Conservation (phyloP, 805 yeast species). For the Grigorovia transvaalensis region DNA sequence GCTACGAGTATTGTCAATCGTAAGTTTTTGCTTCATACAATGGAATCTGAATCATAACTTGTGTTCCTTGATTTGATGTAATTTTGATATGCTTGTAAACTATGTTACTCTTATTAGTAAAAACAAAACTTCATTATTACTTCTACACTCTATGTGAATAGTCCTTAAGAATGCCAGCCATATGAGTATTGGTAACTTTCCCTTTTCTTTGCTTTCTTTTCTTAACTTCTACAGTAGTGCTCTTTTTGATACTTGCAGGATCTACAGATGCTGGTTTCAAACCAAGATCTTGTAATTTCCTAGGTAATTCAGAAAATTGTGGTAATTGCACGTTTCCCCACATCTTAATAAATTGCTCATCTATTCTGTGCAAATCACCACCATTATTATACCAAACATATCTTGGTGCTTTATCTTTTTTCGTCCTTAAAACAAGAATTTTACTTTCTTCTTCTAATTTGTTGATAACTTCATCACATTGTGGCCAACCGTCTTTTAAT, state of each 20-base stretch:
- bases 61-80: no score
- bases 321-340: conserved; percentile 81
- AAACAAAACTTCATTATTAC: background rate
- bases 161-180: conserved; percentile 91
- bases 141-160: conserved; percentile 36
- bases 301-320: conserved; percentile 68
- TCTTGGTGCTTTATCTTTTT: conserved; percentile 89
- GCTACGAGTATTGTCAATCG: no score
- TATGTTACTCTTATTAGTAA: background rate
- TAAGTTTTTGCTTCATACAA: no score
- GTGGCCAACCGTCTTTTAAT: conserved; percentile 77
- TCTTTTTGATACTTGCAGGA: conserved; percentile 79
- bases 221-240: conserved; percentile 52
- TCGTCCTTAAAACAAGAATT: conserved; percentile 75
- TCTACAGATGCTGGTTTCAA: conserved; percentile 96
- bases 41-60: no score
- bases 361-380: conserved; percentile 53
- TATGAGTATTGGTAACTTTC: conserved; percentile 89
- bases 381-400: conserved; percentile 86
- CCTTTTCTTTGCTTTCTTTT: conserved; percentile 89
- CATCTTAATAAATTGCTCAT: conserved; percentile 68
- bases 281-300: conserved; percentile 68
- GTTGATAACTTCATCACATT: conserved; percentile 68
- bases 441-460: conserved; percentile 69
- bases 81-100: conserved; percentile 1